Percentiles rank a stretch among this genome's conserved stretches.
Conservation (phyloP, 1,139 yeast species). For the Scheffersomyces insectosa region DNA sequence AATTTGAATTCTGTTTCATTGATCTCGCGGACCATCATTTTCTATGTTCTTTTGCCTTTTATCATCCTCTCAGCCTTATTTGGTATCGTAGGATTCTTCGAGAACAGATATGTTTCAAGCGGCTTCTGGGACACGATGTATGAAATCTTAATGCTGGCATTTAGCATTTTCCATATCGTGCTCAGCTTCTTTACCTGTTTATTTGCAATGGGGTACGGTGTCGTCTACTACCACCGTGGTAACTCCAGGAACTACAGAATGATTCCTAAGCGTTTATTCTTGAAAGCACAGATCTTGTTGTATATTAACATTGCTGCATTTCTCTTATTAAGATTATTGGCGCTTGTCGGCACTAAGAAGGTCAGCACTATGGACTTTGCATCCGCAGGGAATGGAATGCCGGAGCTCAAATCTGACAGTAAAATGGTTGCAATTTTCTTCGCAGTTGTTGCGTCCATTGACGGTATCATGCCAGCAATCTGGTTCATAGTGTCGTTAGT, state of each 20-base stretch:
- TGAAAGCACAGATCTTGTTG: slow-evolving; percentile 19
- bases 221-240: slow-evolving; percentile 30
- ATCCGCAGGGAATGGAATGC: not conserved
- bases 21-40: slow-evolving; percentile 33
- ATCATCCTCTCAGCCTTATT: slow-evolving; percentile 11
- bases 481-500: slow-evolving; percentile 6
- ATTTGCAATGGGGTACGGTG: slow-evolving; percentile 44
- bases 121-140: slow-evolving; percentile 4
- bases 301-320: slow-evolving; percentile 9
- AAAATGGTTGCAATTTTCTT: slow-evolving; percentile 1
- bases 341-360: not conserved
- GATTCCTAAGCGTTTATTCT: slow-evolving; percentile 23
- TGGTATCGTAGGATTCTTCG: slow-evolving; percentile 14
- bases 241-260: slow-evolving; percentile 27
- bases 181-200: slow-evolving; percentile 21
- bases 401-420: not conserved
- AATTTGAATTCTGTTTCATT: slow-evolving; percentile 35
- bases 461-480: not conserved
- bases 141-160: not conserved
- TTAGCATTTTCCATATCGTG: slow-evolving; percentile 8
- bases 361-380: not conserved
- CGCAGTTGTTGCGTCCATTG: not conserved
- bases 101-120: slow-evolving; percentile 17
- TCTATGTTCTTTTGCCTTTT: slow-evolving; percentile 30
- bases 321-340: not conserved